Evolutionary conservation across 257 asterid genomes (phyloP), one percentile per base, ranked within the genome.

Genomic region (Petrea volubilis): DNA sequence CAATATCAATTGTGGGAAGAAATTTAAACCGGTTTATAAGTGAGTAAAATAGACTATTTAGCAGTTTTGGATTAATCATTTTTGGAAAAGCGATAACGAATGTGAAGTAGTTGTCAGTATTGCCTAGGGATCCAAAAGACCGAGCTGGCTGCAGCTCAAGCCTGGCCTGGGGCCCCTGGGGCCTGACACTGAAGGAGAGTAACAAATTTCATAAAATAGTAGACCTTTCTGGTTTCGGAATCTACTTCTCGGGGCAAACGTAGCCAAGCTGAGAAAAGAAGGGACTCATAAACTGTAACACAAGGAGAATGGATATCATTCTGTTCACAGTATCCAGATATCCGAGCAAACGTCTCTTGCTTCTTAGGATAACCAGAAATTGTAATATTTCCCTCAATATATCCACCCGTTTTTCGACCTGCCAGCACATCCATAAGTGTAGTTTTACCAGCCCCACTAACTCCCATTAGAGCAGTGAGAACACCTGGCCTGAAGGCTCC

Each of bases 361-460:
- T 71, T 76, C 67, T 85, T 88, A 0, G 95, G 86, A 61, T 83
- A 88, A 17, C 95, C 91, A 0, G 95, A 88, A 29, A 88, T 80
- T 31, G 73, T 80, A 53, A 88, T 83, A 60, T 69, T 78, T 46
- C 95, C 95, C 1, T 88, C 91, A 29, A 85, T 82, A 64, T 85
- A 80, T 53, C 95, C 90, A 18, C 90, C 87, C 0, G 93, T 87
- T 81, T 87, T 87, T 40, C 94, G 80, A 49, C 94, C 94, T 1
- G 90, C 90, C 77, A 87, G 52, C 20, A 87, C 94, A 20, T 87
- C 94, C 94, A 87, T 81, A 49, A 87, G 82, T 18, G 94, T 87
- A 10, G 94, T 87, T 83, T 87, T 87, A 14, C 94, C 90, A 0
- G 94, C 94, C 40, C 94, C 94, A 24, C 90, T 87, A 40, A 87